Percentiles rank a stretch among this genome's conserved stretches.
Conservation (phyloP, 2,329 filamentous ascomycete genomes). For the Hirsutella rhossiliensis region DNA sequence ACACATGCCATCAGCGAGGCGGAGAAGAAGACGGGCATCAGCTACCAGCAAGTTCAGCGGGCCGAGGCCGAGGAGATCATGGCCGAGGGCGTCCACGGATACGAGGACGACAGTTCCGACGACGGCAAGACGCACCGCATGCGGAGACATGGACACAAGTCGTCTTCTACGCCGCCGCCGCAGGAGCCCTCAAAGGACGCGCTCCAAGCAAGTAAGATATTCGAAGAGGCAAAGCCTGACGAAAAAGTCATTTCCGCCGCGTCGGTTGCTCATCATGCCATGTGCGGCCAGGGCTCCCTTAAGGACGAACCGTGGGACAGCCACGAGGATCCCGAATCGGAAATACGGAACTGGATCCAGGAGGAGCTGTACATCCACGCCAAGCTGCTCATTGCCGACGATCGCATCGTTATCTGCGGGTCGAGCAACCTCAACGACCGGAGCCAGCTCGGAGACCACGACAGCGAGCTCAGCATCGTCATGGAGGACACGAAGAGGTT, state of each 20-base stretch:
- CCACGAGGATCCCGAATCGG: slow-evolving; percentile 51
- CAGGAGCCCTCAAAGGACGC: slow-evolving; percentile 24
- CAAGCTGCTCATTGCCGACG: slow-evolving; percentile 83
- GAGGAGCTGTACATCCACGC: slow-evolving; percentile 94
- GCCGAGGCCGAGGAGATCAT: slow-evolving; percentile 86
- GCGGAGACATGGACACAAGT: slow-evolving; percentile 37
- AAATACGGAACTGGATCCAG: slow-evolving; percentile 82
- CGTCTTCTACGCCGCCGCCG: slow-evolving; percentile 12
- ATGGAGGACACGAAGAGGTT: slow-evolving; percentile 72
- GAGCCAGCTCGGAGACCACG: slow-evolving; percentile 75
- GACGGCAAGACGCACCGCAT: slow-evolving; percentile 14
- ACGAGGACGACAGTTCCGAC: slow-evolving; percentile 25
- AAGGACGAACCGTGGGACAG: slow-evolving; percentile 65
- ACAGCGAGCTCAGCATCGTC: slow-evolving; percentile 82
- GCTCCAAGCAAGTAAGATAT: slow-evolving; percentile 36
- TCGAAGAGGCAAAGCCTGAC: slow-evolving; percentile 34
- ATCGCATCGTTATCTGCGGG: slow-evolving; percentile 73
- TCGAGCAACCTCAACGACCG: slow-evolving; percentile 90
- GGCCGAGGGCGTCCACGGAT: slow-evolving; percentile 57
- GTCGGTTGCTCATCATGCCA: slow-evolving; percentile 64
- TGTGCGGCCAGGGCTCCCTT: slow-evolving; percentile 51
- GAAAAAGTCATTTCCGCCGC: slow-evolving; percentile 24
- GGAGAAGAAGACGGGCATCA: slow-evolving; percentile 71
- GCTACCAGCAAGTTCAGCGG: slow-evolving; percentile 75
- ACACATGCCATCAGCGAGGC: slow-evolving; percentile 61